Evolutionary conservation across 257 asterid genomes (phyloP), one percentile per base, ranked within the genome.

Genomic region (Lycium barbarum): DNA sequence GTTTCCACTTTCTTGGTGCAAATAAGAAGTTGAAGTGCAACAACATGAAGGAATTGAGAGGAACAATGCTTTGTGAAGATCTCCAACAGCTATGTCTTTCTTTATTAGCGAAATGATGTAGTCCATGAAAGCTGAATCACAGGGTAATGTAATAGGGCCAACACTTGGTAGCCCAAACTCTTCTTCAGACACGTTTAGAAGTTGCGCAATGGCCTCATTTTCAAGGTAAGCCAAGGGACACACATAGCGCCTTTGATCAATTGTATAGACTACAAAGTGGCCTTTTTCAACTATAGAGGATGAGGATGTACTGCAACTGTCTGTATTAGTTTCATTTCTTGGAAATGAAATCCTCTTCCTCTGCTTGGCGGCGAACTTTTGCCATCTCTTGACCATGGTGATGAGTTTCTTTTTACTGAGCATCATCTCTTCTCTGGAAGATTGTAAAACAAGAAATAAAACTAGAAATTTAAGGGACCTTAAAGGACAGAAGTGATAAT

Each of bases 201-300:
- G 84, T 40, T 88, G 87, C 72, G 61, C 74, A 40, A 87, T 80
- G 22, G 87, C 72, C 11, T 3, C 63, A 17, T 81, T 84, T 84
- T 80, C 80, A 36, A 90, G 90, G n/a, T 85, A 84, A 51, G 62
- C 61, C 11, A 90, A 66, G 0, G 91, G 91, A 71, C 86, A 54
- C 0, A 85, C 72, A n/a, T 84, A 90, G 58, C 91, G 82, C 33
- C 47, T 68, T 80, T 86, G 38, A 66, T 89, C 90, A 54, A 7
- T 26, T 14, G 93, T 82, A 54, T 88, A 90, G n/a, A 88, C 81
- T 1, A 86, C 80, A 83, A 90, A 85, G 79, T 88, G 90, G 51
- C 93, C 93, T 68, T 87, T 90, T 61, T 79, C 87, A 6, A 86
- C 83, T 0, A 87, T 14, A 57, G 11, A 11, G 10, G 83, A 0